A percentile compares a stretch with the other conserved stretches of the same genome.
Evolutionary conservation across 352 stramenopile genomes (phyloP).

Genomic region (Aphanomyces cochlioides): DNA sequence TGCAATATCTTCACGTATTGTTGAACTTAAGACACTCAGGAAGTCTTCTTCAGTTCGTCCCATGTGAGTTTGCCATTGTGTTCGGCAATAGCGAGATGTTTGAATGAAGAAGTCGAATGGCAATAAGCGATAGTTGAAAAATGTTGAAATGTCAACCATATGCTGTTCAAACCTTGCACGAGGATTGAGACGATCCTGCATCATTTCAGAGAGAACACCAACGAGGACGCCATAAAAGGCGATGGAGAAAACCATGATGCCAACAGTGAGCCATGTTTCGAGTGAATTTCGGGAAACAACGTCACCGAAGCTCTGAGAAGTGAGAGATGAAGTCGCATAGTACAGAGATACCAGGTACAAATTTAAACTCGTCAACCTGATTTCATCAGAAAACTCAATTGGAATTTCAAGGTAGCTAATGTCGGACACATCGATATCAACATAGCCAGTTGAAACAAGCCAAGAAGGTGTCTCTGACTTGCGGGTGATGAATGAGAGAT

Average conservation of each 20-base stretch:
- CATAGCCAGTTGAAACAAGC: constrained; percentile 13
- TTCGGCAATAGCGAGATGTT: constrained; percentile 11
- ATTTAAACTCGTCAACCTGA: constrained; percentile 19
- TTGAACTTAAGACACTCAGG: background rate
- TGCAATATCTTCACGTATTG: constrained; percentile 22
- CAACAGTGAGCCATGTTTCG: constrained; percentile 18
- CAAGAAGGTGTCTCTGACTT: constrained; percentile 2
- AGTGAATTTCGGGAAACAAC: background rate
- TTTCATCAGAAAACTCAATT: background rate
- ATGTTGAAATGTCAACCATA: constrained; percentile 22
- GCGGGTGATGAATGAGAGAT: constrained; percentile 33
- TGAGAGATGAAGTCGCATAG: constrained; percentile 19
- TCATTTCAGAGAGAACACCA: constrained; percentile 14
- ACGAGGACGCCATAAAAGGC: constrained; percentile 13
- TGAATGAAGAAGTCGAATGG: constrained; percentile 28
- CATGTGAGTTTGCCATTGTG: constrained; percentile 14
- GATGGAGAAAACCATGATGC: constrained; percentile 22
- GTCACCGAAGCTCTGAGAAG: constrained; percentile 13
- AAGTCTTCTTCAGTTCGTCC: constrained; percentile 18
- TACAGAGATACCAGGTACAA: constrained; percentile 20
- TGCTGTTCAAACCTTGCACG: constrained; percentile 19
- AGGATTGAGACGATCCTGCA: constrained; percentile 5
- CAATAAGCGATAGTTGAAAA: constrained; percentile 22
- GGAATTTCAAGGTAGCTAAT: background rate
- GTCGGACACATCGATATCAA: background rate